phyloP scores from a whole-genome alignment of 441 rosid species.

The Melastoma candidum region DNA sequence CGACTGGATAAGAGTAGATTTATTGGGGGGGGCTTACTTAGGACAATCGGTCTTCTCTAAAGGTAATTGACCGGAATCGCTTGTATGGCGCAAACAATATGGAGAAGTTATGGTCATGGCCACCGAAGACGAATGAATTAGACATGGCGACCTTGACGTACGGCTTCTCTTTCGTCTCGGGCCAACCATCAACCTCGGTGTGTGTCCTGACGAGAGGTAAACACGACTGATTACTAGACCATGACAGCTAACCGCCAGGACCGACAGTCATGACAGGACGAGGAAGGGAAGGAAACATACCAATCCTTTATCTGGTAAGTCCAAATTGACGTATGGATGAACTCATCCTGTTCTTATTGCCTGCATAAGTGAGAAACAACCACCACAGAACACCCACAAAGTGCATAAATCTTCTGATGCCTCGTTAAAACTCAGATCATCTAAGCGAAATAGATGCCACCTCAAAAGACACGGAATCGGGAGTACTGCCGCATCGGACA shows the following conservation, averaged over 20 bases:
- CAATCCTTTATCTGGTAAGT: conserved; percentile 77
- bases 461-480: background rate
- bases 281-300: conserved; percentile 29
- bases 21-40: too few species aligned
- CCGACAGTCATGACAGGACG: background rate
- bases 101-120: conserved; percentile 78
- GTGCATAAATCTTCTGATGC: too few species aligned
- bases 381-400: background rate
- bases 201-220: conserved; percentile 45
- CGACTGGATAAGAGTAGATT: too few species aligned
- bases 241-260: background rate
- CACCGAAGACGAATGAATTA: conserved; percentile 95
- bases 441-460: background rate
- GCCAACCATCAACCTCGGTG: conserved; percentile 53
- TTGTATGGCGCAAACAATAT: conserved; percentile 87
- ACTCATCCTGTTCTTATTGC: conserved; percentile 96
- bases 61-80: conserved; percentile 29
- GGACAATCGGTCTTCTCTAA: conserved; percentile 33
- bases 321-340: conserved; percentile 95
- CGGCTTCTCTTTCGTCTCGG: conserved; percentile 70
- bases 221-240: background rate
- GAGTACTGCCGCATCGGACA: conserved; percentile 69
- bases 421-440: too few species aligned
- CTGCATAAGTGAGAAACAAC: conserved; percentile 20
- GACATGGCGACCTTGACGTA: conserved; percentile 82